phyloP scores from a whole-genome alignment of 768 basidiomycete species.

The Tricholoma terreum region DNA sequence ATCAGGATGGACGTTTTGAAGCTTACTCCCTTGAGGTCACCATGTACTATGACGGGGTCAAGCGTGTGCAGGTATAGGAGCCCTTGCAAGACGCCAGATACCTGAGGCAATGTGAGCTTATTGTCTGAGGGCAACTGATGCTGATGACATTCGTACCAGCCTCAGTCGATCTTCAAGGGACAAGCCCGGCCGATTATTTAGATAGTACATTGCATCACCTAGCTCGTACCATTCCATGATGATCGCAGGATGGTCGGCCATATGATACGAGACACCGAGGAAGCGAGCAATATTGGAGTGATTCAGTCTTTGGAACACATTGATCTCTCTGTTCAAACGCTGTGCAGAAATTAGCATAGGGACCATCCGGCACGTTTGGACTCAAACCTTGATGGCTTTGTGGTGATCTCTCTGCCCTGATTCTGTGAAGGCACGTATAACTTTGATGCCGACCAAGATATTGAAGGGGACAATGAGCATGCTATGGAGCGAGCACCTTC shows the following conservation, averaged over 20 bases:
- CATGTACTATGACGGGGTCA: conserved; percentile 32
- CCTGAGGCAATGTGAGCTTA: no score
- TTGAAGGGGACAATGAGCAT: neutral
- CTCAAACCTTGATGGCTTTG: conserved; percentile 32
- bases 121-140: no score
- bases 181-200: conserved; percentile 21
- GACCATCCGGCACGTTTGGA: neutral
- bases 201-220: conserved; percentile 43
- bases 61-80: conserved; percentile 41
- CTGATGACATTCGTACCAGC: conserved; percentile 38
- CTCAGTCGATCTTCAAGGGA: conserved; percentile 23
- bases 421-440: neutral
- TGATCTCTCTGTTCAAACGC: conserved; percentile 45
- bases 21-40: conserved; percentile 28
- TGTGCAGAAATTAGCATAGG: no score
- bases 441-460: neutral
- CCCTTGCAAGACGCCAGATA: conserved; percentile 40
- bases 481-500: no score
- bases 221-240: conserved; percentile 49
- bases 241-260: conserved; percentile 32
- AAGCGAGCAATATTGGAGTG: conserved; percentile 46
- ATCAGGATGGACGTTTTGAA: neutral
- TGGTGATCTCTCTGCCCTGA: conserved; percentile 21
- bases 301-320: conserved; percentile 45
- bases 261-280: conserved; percentile 41